These are phyloP conservation scores for Claviceps arundinis DNA, from an alignment of 2,329 filamentous ascomycete species.

Conservation along the genomic window DNA sequence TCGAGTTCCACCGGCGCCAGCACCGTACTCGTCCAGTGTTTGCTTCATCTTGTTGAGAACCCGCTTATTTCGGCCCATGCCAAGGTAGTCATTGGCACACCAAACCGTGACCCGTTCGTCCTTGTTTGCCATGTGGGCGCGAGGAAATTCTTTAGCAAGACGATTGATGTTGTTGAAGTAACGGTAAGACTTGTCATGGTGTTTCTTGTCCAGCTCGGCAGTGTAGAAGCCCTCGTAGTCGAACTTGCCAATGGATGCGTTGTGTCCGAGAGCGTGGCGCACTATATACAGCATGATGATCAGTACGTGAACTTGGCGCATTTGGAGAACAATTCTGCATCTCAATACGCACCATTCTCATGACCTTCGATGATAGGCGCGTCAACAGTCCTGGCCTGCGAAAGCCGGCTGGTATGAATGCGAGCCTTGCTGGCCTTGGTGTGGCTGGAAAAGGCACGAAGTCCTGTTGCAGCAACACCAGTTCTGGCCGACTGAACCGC, in stretches of 20 bases:
- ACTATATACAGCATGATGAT: neutral
- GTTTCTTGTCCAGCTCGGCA: constrained; percentile 88
- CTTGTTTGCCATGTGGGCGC: constrained; percentile 73
- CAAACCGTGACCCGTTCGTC: constrained; percentile 89
- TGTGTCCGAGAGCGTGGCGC: neutral
- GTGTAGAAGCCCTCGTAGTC: constrained; percentile 87
- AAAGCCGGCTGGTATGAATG: constrained; percentile 66
- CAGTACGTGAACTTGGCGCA: neutral
- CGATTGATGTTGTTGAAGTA: constrained; percentile 99
- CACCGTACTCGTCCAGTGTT: constrained; percentile 86
- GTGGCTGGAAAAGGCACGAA: constrained; percentile 38
- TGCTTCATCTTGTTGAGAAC: constrained; percentile 89
- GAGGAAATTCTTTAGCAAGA: constrained; percentile 87
- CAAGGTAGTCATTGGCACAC: constrained; percentile 98
- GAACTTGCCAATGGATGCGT: constrained; percentile 45
- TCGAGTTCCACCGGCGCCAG: constrained; percentile 85
- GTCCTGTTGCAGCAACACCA: constrained; percentile 32
- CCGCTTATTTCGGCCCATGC: constrained; percentile 84
- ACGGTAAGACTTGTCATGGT: constrained; percentile 98
- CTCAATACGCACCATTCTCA: constrained; percentile 33
- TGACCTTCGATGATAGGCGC: constrained; percentile 32
- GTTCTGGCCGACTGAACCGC: constrained; percentile 62
- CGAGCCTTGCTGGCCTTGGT: constrained; percentile 50
- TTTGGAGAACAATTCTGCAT: neutral
- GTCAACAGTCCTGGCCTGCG: constrained; percentile 69